phyloP scores from a whole-genome alignment of 2,329 filamentous ascomycete genomes.

The Neurospora crassa region DNA sequence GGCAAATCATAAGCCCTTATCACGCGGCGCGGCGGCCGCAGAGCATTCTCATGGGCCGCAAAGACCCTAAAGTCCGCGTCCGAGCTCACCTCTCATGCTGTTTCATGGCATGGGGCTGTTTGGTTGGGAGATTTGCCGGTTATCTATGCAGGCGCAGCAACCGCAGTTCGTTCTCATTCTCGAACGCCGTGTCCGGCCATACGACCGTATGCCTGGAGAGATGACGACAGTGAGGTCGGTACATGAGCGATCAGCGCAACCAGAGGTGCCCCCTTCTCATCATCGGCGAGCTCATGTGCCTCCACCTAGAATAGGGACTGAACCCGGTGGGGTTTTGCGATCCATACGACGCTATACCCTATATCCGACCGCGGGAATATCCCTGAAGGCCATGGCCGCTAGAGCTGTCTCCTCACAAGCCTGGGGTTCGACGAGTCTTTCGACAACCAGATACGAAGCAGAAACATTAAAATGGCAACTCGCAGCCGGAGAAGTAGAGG shows the following conservation, averaged over 20 bases:
- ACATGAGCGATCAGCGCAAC: no score
- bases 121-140: not conserved
- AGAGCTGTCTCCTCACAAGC: not conserved
- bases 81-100: not conserved
- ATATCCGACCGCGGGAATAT: not conserved
- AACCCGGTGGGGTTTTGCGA: not conserved
- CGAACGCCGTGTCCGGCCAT: not conserved
- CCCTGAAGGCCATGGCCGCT: not conserved
- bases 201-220: not conserved
- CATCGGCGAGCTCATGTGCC: not conserved
- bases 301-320: not conserved
- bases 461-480: not conserved
- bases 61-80: not conserved
- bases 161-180: not conserved
- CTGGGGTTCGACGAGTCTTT: not conserved
- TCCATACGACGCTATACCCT: not conserved
- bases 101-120: not conserved
- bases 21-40: not conserved
- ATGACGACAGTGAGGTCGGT: not conserved
- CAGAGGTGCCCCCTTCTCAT: no score
- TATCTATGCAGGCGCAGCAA: not conserved
- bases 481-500: not conserved
- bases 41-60: not conserved
- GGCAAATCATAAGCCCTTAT: not conserved
- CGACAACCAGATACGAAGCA: not conserved